Percentiles rank a stretch among this genome's conserved stretches.
Evolutionary conservation across 495 filamentous ascomycete species (phyloP).

Genomic region (Cercophora samala): DNA sequence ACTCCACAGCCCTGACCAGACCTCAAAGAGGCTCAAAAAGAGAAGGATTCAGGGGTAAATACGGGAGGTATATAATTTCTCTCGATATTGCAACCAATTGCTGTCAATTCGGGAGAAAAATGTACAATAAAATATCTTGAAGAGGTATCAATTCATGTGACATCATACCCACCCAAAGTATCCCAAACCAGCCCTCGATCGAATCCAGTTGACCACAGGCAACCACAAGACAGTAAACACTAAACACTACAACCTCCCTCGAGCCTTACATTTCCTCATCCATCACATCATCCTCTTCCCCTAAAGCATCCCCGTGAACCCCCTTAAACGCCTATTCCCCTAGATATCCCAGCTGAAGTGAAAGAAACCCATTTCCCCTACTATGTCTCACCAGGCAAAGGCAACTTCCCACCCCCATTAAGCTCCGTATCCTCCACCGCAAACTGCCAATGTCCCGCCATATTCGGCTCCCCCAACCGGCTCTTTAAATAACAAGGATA

Average conservation of each 20-base stretch:
- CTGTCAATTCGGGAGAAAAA: no score
- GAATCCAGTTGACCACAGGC: not conserved
- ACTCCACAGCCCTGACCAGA: not conserved
- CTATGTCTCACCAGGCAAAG: not conserved
- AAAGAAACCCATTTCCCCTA: not conserved
- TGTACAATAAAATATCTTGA: not conserved
- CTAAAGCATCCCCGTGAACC: not conserved
- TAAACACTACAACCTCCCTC: not conserved
- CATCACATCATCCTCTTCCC: no score
- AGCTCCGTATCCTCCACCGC: constrained; percentile 36
- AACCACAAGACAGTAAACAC: not conserved
- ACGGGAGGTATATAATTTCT: no score
- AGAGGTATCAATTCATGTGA: not conserved
- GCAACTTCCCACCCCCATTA: not conserved
- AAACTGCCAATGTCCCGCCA: constrained; percentile 47
- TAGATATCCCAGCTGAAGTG: not conserved
- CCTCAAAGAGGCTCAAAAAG: not conserved
- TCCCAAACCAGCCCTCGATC: not conserved
- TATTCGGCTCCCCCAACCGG: constrained; percentile 48
- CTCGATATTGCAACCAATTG: no score
- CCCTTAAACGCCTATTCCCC: not conserved
- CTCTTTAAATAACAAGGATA: constrained; percentile 52
- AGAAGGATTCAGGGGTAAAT: no score
- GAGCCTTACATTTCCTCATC: not conserved
- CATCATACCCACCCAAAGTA: not conserved